Evolutionary conservation across 805 yeast genomes (phyloP), one percentile per base, ranked within the genome.

Genomic region (Starmerella sirachaensis): DNA sequence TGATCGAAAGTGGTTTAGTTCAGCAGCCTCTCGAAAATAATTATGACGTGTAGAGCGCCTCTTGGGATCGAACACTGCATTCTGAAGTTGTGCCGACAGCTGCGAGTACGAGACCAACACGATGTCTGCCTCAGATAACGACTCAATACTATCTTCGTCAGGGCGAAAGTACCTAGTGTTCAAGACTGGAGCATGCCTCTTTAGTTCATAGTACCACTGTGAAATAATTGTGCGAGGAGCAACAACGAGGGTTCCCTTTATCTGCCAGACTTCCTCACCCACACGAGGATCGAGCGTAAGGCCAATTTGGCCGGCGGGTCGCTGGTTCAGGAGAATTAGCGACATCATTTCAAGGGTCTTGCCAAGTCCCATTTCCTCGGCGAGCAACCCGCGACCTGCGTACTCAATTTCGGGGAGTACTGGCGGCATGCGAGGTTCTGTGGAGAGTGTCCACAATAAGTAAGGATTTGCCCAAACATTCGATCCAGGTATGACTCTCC

Each of bases 321-420:
- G 59, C 22, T 63, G 74, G 54, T 91, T 78, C 34, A 76, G 52
- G 2, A 74, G 53, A 0, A 79, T 59, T 27, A 88, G 60, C 0
- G 93, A 65, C 2, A 82, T 64, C 11, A 85, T 64, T 55, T 91
- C 98, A 4, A 91, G 75, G 0, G 98, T 88, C 53, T 91, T 91
- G 0, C 98, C 98, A 6, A 91, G 66, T 0, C 98, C 98, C 98
- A 91, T 91, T 57, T 91, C 98, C 52, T 88, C 98, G 1, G 91
- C 79, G 23, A 91, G 57, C 6, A 91, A 60, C 0, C 93, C 95
- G 35, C 68, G 65, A 0, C 60, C 62, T 70, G 76, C 2, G 53
- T 33, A 47, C 11, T 35, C 43, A 5, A 19, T 10, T 3, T 11
- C 13, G 5, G 35, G 29, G 8, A 12, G 12, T 4, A 10, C 21